phyloP scores from a whole-genome alignment of 345 rosid genomes.

The Ceriops decandra region DNA sequence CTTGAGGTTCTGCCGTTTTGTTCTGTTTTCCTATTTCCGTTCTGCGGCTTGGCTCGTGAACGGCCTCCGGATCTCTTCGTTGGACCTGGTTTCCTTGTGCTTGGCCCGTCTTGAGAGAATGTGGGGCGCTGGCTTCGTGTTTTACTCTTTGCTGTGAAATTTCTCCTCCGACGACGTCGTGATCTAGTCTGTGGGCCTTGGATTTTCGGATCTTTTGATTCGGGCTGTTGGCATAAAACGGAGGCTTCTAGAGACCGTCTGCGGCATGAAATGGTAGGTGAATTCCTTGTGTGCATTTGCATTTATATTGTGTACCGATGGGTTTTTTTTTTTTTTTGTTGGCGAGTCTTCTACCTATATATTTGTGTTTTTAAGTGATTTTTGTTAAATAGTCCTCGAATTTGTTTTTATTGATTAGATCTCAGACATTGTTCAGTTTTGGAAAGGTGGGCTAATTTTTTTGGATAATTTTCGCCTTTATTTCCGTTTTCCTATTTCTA shows the following conservation, averaged over 20 bases:
- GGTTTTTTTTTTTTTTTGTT: not conserved
- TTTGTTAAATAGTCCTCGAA: slow-evolving; percentile 15
- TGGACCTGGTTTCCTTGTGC: slow-evolving; percentile 37
- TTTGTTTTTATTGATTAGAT: slow-evolving; percentile 20
- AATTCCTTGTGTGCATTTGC: slow-evolving; percentile 2
- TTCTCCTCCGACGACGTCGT: slow-evolving; percentile 36
- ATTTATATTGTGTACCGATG: not conserved
- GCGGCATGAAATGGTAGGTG: slow-evolving; percentile 88
- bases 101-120: slow-evolving; percentile 51
- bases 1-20: not conserved
- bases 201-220: slow-evolving; percentile 19
- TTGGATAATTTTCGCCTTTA: not conserved
- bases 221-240: slow-evolving; percentile 37
- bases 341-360: not conserved
- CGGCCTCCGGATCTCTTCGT: slow-evolving; percentile 58
- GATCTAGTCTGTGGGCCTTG: slow-evolving; percentile 66
- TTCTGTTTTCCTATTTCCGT: not conserved
- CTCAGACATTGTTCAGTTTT: slow-evolving; percentile 19
- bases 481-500: not conserved
- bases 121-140: slow-evolving; percentile 48
- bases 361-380: not conserved
- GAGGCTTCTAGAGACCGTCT: slow-evolving; percentile 47
- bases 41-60: slow-evolving; percentile 23
- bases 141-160: slow-evolving; percentile 33
- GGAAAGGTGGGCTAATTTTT: slow-evolving; percentile 1